A percentile compares a stretch with the other conserved stretches of the same genome.
phyloP scores from a whole-genome alignment of 2,329 filamentous ascomycete genomes.

The Dendrostoma leiphaemia region DNA sequence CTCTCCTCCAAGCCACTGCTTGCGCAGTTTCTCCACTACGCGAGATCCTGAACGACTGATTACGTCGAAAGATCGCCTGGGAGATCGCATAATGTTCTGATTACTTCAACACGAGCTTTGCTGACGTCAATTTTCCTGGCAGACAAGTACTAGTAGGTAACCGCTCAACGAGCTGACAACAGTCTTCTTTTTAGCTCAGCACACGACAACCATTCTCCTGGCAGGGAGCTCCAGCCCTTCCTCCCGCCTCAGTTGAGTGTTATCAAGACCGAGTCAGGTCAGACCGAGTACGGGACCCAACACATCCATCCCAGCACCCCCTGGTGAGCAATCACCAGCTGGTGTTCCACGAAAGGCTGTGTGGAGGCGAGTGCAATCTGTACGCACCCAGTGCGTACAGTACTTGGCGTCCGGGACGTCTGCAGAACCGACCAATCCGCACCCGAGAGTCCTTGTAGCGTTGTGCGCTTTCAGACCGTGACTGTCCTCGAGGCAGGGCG shows the following conservation, averaged over 20 bases:
- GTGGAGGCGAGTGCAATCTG: not conserved
- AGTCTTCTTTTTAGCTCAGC: too few species aligned
- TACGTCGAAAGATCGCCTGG: too few species aligned
- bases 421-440: not conserved
- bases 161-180: not conserved
- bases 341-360: not conserved
- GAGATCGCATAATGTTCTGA: too few species aligned
- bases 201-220: not conserved
- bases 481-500: too few species aligned
- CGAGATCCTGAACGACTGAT: too few species aligned
- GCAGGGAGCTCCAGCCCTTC: not conserved
- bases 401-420: not conserved
- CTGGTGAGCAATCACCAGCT: too few species aligned
- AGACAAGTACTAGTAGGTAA: not conserved
- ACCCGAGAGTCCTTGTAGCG: conserved; percentile 3
- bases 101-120: too few species aligned
- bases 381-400: not conserved
- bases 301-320: not conserved
- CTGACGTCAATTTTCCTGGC: too few species aligned
- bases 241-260: not conserved
- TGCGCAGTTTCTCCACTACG: too few species aligned
- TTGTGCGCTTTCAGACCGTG: not conserved
- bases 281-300: too few species aligned
- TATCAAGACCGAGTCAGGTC: not conserved
- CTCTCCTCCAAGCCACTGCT: too few species aligned